Evolutionary conservation across 2,329 filamentous ascomycete genomes (phyloP), one percentile per base, ranked within the genome.

Genomic region (Nothomitra cinnamomea): DNA sequence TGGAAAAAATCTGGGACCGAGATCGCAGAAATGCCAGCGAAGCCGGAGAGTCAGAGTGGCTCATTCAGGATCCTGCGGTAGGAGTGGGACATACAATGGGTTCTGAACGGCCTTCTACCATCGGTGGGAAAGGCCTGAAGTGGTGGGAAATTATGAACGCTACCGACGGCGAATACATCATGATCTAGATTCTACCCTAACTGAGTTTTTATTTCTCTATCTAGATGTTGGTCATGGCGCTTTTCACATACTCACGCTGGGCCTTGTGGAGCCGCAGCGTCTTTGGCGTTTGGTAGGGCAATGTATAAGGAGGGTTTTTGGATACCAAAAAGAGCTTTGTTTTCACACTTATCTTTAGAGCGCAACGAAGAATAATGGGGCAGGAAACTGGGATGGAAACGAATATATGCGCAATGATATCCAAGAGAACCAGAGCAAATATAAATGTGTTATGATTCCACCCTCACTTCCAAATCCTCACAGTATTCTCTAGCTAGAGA

Each of bases 1-100:
- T 95, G 42, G 89, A 95, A 71, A 80, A 82, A 61, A 76, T 94
- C 15, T 95, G 90, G 89, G 72, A 73, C 12, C 76, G 74, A 51
- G 75, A 79, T 17, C 12, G 45, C n/a, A 24, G 45, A 22, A 49
- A 43, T 13, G 41, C n/a, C 21, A 13, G 17, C 21, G 13, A 17
- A 19, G 4, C 41, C 13, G 41, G 41, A 22, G 41, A 7, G n/a
- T 43, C 41, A 4, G n/a, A 17, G 21, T 43, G 28, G 28, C 28
- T 32, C 28, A 32, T 32, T 32, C 28, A 32, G 28, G 28, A 43
- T 43, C 41, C 41, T 43, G 48, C 50, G 42, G 54, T n/a, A 28
- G 58, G 38, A 4, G 15, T 41, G 38, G 38, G 38, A 4, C 38
- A n/a, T n/a, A 19, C 41, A 48, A 53, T 51, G 55, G 53, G 40